Evolutionary conservation across 2,329 filamentous ascomycete species (phyloP), one percentile per base, ranked within the genome.

Genomic region (Botryotinia globosa): DNA sequence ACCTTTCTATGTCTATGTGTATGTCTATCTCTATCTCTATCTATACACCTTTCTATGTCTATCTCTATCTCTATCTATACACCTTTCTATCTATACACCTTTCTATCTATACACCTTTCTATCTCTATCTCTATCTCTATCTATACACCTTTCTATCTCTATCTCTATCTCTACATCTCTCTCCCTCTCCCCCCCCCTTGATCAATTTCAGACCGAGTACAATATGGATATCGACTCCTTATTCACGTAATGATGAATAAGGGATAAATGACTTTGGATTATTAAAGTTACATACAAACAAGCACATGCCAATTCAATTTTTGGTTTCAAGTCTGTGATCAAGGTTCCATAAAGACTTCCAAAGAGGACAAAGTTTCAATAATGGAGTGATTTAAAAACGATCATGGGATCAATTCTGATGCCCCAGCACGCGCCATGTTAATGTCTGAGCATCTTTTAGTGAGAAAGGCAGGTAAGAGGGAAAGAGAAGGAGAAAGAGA

Each of bases 341-440:
- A 39, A 25, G 7, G 45, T 54, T 68, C 45, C 32, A 42, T 58
- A 54, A 59, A 32, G 45, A 6, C 22, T 37, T 39, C 25, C 59
- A 20, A 32, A 61, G 44, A 61, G 25, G 67, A 58, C 39, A 22
- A 69, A 69, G 32, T 54, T 44, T 59, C 67, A 63, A 51, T 34
- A 37, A 45, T 59, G 42, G 22, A 61, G 25, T 48, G 68, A 62
- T 34, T 45, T n/a, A n/a, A 69, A 70, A 70, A 51, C n/a, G 45
- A 71, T 71, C 59, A 71, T 71, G 59, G n/a, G 69, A 64, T 71
- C 69, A 66, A 39, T 71, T 66, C 29, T 66, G 44, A 71, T 66
- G 25, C 34, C 34, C 45, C 45, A 71, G 45, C 56, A 71, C 69
- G 69, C 69, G 69, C 69, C 64, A 66, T 37, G 3, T 39, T 14